Conservation (phyloP, 2,329 filamentous ascomycete species). For the Rutstroemia sp. region DNA sequence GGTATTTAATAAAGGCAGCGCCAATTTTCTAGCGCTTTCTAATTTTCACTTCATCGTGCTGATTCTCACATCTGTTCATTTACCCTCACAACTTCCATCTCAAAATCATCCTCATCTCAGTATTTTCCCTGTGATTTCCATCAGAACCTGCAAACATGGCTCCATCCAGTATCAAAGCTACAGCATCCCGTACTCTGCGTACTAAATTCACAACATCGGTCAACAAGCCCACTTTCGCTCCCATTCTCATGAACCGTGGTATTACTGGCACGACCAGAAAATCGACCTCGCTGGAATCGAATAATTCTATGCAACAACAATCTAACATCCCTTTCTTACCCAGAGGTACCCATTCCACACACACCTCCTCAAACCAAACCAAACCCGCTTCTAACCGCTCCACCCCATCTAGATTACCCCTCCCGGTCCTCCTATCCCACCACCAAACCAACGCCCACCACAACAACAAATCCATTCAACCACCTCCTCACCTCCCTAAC, state of each 20-base stretch:
- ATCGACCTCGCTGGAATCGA: constrained; percentile 2
- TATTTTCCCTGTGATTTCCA: neutral
- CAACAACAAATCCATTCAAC: constrained; percentile 12
- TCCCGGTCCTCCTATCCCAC: neutral
- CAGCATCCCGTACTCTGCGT: constrained; percentile 3
- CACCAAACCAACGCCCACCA: neutral
- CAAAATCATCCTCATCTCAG: neutral
- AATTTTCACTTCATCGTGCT: neutral
- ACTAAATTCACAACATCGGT: neutral
- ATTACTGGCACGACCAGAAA: constrained; percentile 9
- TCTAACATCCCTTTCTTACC: neutral
- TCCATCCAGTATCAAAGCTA: constrained; percentile 1
- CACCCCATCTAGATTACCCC: neutral
- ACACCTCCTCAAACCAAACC: too few species aligned
- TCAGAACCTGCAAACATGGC: neutral
- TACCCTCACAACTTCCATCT: neutral
- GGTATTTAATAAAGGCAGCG: constrained; percentile 2
- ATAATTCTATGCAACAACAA: neutral
- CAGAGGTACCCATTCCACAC: neutral
- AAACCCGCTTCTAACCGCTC: neutral
- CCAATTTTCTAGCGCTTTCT: neutral
- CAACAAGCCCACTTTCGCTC: constrained; percentile 2
- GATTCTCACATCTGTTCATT: neutral
- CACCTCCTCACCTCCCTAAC: constrained; percentile 17
- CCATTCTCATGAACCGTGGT: constrained; percentile 1